Base-by-base conservation (phyloP, 805 yeast genomes). In the Hanseniaspora occidentalis region DNA sequence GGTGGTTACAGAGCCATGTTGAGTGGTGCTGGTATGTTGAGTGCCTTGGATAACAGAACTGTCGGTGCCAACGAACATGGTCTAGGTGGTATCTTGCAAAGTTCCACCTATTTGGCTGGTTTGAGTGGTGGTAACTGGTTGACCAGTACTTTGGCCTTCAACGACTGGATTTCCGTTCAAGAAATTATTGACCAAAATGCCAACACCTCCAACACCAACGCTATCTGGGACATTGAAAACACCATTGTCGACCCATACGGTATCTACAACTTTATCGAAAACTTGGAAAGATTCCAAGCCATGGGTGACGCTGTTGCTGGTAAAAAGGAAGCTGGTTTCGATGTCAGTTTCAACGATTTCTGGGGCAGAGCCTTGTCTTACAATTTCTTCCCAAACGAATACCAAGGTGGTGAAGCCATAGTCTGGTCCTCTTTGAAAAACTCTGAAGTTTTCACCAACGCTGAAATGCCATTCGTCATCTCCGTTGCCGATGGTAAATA, bases 1-100 rank as follows among this genome's bases (percentile, higher is more conserved):
- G 95, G 95, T 52, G 95, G 95, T 1, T 84, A 81, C 57, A 70
- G 95, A 44, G 92, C 95, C 27, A 81, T 84, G 83, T 60, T 84
- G 26, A 61, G 67, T 39, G 94, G 94, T 1, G 94, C 94, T 14
- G 95, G 94, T n/a, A 74, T 76, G 51, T 62, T 84, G 16, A 65
- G 85, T 1, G 94, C 85, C 1, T 58, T 82, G 42, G 96, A 85
- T 56, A 75, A 76, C 51, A 66, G 94, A 48, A 78, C 92, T 2
- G 60, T 52, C 7, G 71, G 69, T 42, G 69, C 76, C 11, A 65
- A 75, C 3, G 62, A 61, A 21, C 65, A 67, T 4, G 80, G 82
- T 11, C 57, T 84, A 33, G 88, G 89, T 25, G 94, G 95, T 4
- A 58, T 85, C 19, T 60, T 84, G 27, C 85, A 81, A 50, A 62